phyloP scores from a whole-genome alignment of 352 stramenopile species.

The Phytophthora pinifolia region DNA sequence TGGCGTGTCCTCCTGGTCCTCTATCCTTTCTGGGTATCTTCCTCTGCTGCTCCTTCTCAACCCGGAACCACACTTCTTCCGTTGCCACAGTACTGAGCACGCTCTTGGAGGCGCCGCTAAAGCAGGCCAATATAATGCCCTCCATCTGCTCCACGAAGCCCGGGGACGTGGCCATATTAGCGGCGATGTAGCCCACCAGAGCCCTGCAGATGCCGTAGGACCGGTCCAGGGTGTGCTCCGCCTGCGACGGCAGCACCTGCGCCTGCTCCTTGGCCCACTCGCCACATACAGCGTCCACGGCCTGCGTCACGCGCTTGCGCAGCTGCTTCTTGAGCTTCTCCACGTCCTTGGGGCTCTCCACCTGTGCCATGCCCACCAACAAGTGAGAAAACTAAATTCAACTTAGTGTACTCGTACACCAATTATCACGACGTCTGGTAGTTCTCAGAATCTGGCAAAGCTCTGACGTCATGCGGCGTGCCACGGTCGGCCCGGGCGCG shows the following conservation, averaged over 20 bases:
- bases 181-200: conserved; percentile 55
- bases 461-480: conserved; percentile 36
- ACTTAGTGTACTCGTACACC: background rate
- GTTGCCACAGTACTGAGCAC: conserved; percentile 54
- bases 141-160: conserved; percentile 71
- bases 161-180: conserved; percentile 55
- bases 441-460: conserved; percentile 25
- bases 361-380: conserved; percentile 8
- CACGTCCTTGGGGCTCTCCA: conserved; percentile 1
- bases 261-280: conserved; percentile 32
- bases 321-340: conserved; percentile 29
- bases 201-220: conserved; percentile 51
- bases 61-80: conserved; percentile 51
- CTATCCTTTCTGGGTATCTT: background rate
- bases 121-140: conserved; percentile 64
- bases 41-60: background rate
- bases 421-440: background rate
- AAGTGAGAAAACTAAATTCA: conserved; percentile 1
- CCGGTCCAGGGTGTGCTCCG: conserved; percentile 37
- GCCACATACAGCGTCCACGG: conserved; percentile 45
- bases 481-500: conserved; percentile 16
- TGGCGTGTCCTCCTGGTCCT: conserved; percentile 1
- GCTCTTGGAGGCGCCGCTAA: conserved; percentile 50
- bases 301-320: conserved; percentile 39
- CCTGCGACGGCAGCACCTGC: conserved; percentile 5